Percentiles rank a stretch among this genome's conserved stretches.
phyloP scores from a whole-genome alignment of 2,329 filamentous ascomycete genomes.

The Fusarium pseudograminearum region DNA sequence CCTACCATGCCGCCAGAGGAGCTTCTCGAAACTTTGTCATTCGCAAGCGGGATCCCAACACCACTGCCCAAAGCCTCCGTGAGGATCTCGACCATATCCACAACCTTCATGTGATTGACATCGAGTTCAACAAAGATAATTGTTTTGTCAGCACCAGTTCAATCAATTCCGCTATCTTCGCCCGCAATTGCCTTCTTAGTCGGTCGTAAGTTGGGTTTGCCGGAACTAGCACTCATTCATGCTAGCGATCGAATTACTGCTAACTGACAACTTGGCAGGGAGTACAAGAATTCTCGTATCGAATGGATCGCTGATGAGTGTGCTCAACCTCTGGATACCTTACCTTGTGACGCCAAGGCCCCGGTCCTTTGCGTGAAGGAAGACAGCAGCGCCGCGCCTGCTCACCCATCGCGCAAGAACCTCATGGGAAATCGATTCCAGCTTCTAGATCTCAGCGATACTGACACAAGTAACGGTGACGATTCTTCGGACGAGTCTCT shows the following conservation, averaged over 20 bases:
- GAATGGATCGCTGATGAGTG: constrained; percentile 81
- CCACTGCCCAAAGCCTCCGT: constrained; percentile 74
- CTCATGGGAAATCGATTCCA: constrained; percentile 71
- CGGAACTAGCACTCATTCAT: background rate
- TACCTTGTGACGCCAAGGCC: constrained; percentile 10
- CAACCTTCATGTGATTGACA: constrained; percentile 76
- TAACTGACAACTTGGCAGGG: constrained; percentile 58
- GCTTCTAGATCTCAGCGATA: constrained; percentile 64
- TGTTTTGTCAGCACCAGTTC: constrained; percentile 82
- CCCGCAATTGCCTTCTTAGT: constrained; percentile 82
- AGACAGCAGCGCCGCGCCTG: background rate
- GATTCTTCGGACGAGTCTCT: constrained; percentile 20
- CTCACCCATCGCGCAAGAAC: constrained; percentile 40
- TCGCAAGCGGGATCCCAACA: constrained; percentile 65
- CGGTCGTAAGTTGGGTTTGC: constrained; percentile 56
- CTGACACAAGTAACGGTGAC: constrained; percentile 47
- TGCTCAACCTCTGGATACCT: constrained; percentile 63
- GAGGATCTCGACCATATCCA: constrained; percentile 86
- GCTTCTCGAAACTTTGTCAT: constrained; percentile 82
- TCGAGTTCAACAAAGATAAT: constrained; percentile 69
- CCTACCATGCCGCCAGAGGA: constrained; percentile 72
- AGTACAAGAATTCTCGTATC: constrained; percentile 78
- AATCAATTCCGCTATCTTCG: constrained; percentile 79
- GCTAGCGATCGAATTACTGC: background rate
- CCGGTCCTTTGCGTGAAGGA: background rate